These are phyloP conservation scores for Saccharomyces hybrid DNA, from an alignment of 1,139 yeast species.

Conservation along the genomic window DNA sequence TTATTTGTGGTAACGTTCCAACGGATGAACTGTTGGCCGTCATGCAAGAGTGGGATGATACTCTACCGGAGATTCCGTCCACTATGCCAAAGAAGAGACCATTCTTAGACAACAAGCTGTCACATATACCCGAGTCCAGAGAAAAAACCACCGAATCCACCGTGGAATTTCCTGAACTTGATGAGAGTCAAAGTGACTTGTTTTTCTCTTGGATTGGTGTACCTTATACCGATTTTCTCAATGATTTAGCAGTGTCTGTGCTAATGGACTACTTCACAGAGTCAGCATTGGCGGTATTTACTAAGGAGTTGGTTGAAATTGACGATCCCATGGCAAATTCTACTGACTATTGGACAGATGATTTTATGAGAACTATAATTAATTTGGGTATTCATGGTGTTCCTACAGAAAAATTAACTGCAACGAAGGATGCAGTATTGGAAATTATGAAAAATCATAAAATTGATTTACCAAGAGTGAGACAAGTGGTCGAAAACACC, in stretches of 20 bases:
- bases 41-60: constrained; percentile 56
- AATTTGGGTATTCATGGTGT: constrained; percentile 62
- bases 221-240: constrained; percentile 41
- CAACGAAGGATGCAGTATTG: constrained; percentile 46
- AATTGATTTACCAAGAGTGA: constrained; percentile 59
- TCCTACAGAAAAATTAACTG: constrained; percentile 54
- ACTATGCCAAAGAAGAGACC: constrained; percentile 49
- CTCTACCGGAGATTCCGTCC: constrained; percentile 36
- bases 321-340: constrained; percentile 78
- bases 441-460: constrained; percentile 46
- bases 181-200: constrained; percentile 77
- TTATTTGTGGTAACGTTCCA: constrained; percentile 78
- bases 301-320: constrained; percentile 65
- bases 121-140: constrained; percentile 36
- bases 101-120: constrained; percentile 63
- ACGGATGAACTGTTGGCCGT: constrained; percentile 57
- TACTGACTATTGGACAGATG: constrained; percentile 61
- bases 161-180: constrained; percentile 81
- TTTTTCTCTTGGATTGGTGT: constrained; percentile 83
- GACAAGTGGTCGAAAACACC: constrained; percentile 58
- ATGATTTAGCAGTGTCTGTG: constrained; percentile 64
- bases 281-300: constrained; percentile 60
- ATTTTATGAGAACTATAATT: constrained; percentile 52
- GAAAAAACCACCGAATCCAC: constrained; percentile 37
- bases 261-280: constrained; percentile 72